These are phyloP conservation scores for Salvia rosmarinus DNA, from an alignment of 257 asterid species.

Conservation along the genomic window DNA sequence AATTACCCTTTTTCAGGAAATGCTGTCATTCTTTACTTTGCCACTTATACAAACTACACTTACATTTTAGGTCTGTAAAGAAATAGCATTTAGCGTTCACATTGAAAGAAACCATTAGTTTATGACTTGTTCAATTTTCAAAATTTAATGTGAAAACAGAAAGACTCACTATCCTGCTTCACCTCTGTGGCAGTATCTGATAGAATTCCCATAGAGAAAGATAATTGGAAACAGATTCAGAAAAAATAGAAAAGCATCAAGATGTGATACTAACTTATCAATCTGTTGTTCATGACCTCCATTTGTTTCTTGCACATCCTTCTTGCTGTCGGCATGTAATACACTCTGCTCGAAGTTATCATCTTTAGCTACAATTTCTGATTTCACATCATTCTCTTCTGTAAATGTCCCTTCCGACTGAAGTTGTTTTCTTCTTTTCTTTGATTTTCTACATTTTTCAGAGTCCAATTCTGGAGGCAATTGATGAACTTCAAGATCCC, in stretches of 20 bases:
- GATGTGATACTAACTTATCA: slow-evolving; percentile 52
- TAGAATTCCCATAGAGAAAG: background rate
- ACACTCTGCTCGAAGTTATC: slow-evolving; percentile 37
- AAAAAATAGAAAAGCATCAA: slow-evolving; percentile 21
- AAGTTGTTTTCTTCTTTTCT: slow-evolving; percentile 61
- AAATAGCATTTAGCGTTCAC: background rate
- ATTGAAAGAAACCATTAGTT: background rate
- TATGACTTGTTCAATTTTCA: background rate
- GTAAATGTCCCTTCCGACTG: slow-evolving; percentile 36
- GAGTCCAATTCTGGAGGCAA: slow-evolving; percentile 40
- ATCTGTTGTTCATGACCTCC: slow-evolving; percentile 41
- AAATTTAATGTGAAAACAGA: background rate
- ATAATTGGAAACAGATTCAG: slow-evolving; percentile 15
- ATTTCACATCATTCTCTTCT: slow-evolving; percentile 33
- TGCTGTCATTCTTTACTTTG: too few relatives aligned
- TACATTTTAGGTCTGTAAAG: too few relatives aligned
- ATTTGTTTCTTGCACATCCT: slow-evolving; percentile 44
- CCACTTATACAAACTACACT: too few relatives aligned
- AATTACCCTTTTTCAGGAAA: too few relatives aligned
- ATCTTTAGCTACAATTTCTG: slow-evolving; percentile 30
- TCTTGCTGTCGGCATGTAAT: slow-evolving; percentile 29
- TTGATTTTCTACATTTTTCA: slow-evolving; percentile 43
- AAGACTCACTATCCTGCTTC: background rate
- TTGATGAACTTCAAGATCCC: slow-evolving; percentile 40
- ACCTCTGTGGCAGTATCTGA: slow-evolving; percentile 1